These are phyloP conservation scores for Mucor mucedo DNA, from an alignment of 371 early-diverging fungal species.

Conservation along the genomic window DNA sequence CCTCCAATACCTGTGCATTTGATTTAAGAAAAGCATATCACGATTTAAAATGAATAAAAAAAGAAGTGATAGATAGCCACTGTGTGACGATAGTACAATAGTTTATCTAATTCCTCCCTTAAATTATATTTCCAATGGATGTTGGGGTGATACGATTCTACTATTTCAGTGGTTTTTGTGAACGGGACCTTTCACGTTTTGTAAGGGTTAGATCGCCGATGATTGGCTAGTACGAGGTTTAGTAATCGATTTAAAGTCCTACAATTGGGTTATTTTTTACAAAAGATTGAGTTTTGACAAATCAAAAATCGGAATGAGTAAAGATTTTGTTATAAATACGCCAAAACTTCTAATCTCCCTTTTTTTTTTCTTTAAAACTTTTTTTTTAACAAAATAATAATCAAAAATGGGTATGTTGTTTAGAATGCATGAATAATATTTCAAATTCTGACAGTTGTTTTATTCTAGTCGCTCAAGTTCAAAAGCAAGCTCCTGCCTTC, in stretches of 20 bases:
- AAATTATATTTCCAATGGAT: too few species aligned
- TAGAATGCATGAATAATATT: background rate
- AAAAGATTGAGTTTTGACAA: constrained; percentile 7
- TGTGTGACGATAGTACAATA: too few species aligned
- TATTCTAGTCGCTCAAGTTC: constrained; percentile 37
- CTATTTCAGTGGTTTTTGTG: too few species aligned
- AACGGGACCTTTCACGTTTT: background rate
- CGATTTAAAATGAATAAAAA: too few species aligned
- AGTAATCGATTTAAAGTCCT: constrained; percentile 17
- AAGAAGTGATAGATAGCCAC: too few species aligned
- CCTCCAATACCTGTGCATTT: too few species aligned
- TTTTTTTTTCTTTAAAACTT: constrained; percentile 3
- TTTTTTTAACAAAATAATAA: constrained; percentile 1
- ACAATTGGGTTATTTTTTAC: background rate
- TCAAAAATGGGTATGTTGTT: constrained; percentile 28
- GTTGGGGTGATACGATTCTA: too few species aligned
- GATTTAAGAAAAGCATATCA: too few species aligned
- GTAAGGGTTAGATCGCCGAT: background rate
- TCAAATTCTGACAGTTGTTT: too few species aligned
- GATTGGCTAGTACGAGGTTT: background rate
- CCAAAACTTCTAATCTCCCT: background rate
- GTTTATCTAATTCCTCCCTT: too few species aligned
- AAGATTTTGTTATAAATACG: constrained; percentile 11
- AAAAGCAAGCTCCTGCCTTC: constrained; percentile 77
- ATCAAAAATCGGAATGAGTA: constrained; percentile 5